Percentiles rank a stretch among this genome's conserved stretches.
phyloP scores from a whole-genome alignment of 2,329 filamentous ascomycete genomes.

The Alternaria longipes region DNA sequence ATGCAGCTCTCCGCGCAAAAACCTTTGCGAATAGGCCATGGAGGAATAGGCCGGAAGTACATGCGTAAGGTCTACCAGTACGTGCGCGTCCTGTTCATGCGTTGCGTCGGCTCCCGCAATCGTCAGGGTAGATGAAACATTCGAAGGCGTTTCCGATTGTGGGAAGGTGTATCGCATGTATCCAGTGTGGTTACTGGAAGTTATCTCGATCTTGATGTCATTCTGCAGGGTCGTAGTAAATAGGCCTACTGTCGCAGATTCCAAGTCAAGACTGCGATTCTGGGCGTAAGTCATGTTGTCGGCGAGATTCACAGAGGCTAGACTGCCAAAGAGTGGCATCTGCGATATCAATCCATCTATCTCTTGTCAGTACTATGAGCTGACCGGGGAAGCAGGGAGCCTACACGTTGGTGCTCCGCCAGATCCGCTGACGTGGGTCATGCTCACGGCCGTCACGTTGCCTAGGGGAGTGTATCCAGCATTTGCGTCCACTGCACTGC shows the following conservation, averaged over 20 bases:
- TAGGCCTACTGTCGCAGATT: conserved; percentile 34
- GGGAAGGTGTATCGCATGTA: conserved; percentile 43
- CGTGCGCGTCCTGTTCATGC: conserved; percentile 37
- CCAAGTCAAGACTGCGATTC: conserved; percentile 26
- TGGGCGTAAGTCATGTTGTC: conserved; percentile 47
- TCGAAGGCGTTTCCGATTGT: not conserved
- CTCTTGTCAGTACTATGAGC: not conserved
- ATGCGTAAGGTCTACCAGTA: conserved; percentile 57
- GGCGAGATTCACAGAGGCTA: conserved; percentile 48
- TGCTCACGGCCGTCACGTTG: conserved; percentile 40
- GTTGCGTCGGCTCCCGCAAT: not conserved
- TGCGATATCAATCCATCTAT: conserved; percentile 40
- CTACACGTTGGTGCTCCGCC: conserved; percentile 24
- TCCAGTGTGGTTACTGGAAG: conserved; percentile 30
- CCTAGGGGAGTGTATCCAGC: conserved; percentile 44
- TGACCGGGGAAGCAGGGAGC: not conserved
- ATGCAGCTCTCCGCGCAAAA: conserved; percentile 6
- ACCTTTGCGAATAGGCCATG: conserved; percentile 12
- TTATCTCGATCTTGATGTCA: conserved; percentile 37
- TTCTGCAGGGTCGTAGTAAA: conserved; percentile 38
- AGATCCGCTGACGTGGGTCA: conserved; percentile 40
- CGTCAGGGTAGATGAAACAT: not conserved
- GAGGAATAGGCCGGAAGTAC: conserved; percentile 48
- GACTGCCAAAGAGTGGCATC: conserved; percentile 42
- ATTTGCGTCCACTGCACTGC: conserved; percentile 29